Base-by-base conservation (phyloP, 2,329 filamentous ascomycete genomes). In the Clarireedia homoeocarpa region DNA sequence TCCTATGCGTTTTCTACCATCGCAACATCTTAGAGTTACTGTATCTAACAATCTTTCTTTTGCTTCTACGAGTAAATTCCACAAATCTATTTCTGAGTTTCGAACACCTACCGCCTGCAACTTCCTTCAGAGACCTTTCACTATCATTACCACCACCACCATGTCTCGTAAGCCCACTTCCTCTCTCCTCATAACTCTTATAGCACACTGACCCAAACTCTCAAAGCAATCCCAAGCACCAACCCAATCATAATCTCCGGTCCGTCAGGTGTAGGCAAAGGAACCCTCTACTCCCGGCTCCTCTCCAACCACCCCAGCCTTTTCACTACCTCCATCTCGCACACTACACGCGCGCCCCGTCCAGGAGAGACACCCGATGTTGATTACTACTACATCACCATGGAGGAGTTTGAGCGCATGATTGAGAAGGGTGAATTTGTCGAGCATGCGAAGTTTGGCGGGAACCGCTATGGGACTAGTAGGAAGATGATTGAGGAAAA, bases 391-490 rank as follows among this genome's bases (percentile, higher is more conserved):
- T 95, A 86, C 67, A 82, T 86, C 15, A 79, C 77, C 20, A 81
- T 78, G 70, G 79, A 81, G 9, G 77, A 78, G 3, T 95, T 95
- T 68, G 74, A 84, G 67, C 74, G 78, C 45, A 78, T 94, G 59
- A 82, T 90, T 55, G 76, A 72, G n/a, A 71, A 81, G 57, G 77
- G 82, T 55, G 87, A 84, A 10, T 96, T 96, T 72, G 85, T 96
- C 60, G 91, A 96, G 77, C 80, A 74, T 75, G 91, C 91, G 54
- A 76, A 86, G 70, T 96, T 96, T 71, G 85, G 90, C 42, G 85
- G 83, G 54, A 96, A 96, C 74, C 76, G 83, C 67, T 96, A 96
- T 73, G 91, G 91, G 56, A 96, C 91, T 5, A 89, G 83, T 69
- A 84, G 89, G 67, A 77, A 80, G 71, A 89, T 89, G 27, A 89